phyloP scores from a whole-genome alignment of 1,284 basidiomycete genomes.

The Marasmius tenuissimus region DNA sequence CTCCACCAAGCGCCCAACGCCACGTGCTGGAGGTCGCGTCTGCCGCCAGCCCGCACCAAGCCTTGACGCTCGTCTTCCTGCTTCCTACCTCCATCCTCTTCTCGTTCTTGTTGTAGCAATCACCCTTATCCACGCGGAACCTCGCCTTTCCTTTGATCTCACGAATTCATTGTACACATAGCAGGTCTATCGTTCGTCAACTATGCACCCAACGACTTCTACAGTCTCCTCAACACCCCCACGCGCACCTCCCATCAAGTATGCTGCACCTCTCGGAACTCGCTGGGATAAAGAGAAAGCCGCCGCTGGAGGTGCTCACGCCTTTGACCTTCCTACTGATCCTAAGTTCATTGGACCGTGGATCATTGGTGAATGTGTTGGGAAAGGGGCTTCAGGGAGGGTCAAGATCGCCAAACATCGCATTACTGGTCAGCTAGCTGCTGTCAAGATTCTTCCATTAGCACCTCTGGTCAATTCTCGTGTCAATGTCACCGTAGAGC shows the following conservation, averaged over 20 bases:
- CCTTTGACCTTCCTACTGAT: constrained; percentile 75
- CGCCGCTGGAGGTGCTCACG: constrained; percentile 59
- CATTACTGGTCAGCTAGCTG: constrained; percentile 89
- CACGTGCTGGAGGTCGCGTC: too few relatives aligned
- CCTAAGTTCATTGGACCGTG: constrained; percentile 76
- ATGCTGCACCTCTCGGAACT: constrained; percentile 67
- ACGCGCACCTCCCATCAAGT: constrained; percentile 65
- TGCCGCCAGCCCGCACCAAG: neutral
- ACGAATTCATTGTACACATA: neutral
- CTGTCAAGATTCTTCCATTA: constrained; percentile 96
- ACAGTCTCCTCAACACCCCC: constrained; percentile 53
- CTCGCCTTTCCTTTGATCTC: neutral
- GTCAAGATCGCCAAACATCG: constrained; percentile 94
- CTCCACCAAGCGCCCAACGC: too few relatives aligned
- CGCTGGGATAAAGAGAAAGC: constrained; percentile 84
- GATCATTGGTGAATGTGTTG: constrained; percentile 93
- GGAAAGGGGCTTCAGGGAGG: constrained; percentile 92
- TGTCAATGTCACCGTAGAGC: constrained; percentile 64
- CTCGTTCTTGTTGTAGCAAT: neutral
- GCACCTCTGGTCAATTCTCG: constrained; percentile 81
- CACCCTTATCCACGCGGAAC: neutral
- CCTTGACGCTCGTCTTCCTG: neutral
- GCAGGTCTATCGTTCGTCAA: constrained; percentile 17
- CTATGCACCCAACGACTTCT: constrained; percentile 30
- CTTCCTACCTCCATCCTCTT: neutral